These are phyloP conservation scores for Pelomyxa schiedti DNA, from an alignment of 78 protist species.

Conservation along the genomic window DNA sequence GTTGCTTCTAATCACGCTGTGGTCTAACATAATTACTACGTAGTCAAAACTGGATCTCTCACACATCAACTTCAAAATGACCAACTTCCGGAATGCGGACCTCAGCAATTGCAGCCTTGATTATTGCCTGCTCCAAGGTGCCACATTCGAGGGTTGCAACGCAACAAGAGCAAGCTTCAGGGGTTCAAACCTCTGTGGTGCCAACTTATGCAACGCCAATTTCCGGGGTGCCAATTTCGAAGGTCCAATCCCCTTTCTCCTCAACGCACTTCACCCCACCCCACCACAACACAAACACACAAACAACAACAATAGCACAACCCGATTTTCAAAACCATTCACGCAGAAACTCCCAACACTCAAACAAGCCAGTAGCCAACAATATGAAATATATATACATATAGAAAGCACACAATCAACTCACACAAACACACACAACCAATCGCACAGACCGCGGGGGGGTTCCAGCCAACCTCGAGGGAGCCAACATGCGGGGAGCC, in stretches of 20 bases:
- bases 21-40: no score
- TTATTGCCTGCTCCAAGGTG: slow-evolving; percentile 31
- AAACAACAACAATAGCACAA: no score
- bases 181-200: slow-evolving; percentile 37
- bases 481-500: slow-evolving; percentile 30
- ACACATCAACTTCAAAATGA: slow-evolving; percentile 56
- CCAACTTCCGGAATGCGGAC: slow-evolving; percentile 38
- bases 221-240: slow-evolving; percentile 44
- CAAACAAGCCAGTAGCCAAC: no score
- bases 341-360: no score
- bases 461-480: slow-evolving; percentile 43
- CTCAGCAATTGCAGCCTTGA: slow-evolving; percentile 41
- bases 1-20: no score
- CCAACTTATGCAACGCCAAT: slow-evolving; percentile 25
- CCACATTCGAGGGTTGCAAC: not conserved
- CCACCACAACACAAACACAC: no score
- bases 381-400: no score
- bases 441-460: slow-evolving; percentile 3
- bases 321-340: no score
- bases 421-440: no score
- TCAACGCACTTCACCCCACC: no score
- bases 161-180: not conserved
- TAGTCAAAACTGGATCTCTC: slow-evolving; percentile 39
- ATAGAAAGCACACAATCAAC: no score
- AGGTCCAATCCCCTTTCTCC: not conserved